Percentiles rank a stretch among this genome's conserved stretches.
Evolutionary conservation across 2,329 filamentous ascomycete genomes (phyloP).

Genomic region (Claviceps sorghi): DNA sequence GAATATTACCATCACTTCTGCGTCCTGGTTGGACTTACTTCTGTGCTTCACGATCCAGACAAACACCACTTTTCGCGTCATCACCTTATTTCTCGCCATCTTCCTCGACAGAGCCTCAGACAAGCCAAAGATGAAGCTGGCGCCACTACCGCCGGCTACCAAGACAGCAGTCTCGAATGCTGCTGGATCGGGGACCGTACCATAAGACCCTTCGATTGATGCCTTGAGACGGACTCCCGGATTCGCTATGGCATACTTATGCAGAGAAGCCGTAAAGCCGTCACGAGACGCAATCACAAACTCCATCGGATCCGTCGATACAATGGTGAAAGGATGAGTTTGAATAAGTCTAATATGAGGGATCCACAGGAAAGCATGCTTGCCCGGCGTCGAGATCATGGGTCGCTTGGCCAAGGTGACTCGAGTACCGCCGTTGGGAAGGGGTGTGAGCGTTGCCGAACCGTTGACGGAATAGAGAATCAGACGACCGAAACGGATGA

Average conservation of each 20-base stretch:
- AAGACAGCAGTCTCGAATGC: slow-evolving; percentile 42
- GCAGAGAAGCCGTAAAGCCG: slow-evolving; percentile 43
- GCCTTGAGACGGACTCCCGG: slow-evolving; percentile 33
- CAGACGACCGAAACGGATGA: slow-evolving; percentile 31
- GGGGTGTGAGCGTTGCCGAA: slow-evolving; percentile 34
- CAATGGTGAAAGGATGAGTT: slow-evolving; percentile 51
- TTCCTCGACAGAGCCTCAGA: slow-evolving; percentile 22
- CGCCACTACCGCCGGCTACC: slow-evolving; percentile 46
- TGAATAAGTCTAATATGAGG: slow-evolving; percentile 41
- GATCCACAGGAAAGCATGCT: slow-evolving; percentile 51
- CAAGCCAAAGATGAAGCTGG: slow-evolving; percentile 36
- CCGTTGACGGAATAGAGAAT: slow-evolving; percentile 33
- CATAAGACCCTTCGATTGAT: slow-evolving; percentile 46
- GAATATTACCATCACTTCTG: too few relatives aligned
- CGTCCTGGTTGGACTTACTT: slow-evolving; percentile 14
- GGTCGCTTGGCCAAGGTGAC: slow-evolving; percentile 38
- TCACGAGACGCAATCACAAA: slow-evolving; percentile 44
- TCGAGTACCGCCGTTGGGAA: slow-evolving; percentile 39
- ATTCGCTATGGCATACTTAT: slow-evolving; percentile 33
- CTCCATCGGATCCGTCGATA: slow-evolving; percentile 35
- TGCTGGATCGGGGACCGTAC: slow-evolving; percentile 36
- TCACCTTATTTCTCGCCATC: slow-evolving; percentile 5
- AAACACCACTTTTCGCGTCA: slow-evolving; percentile 19
- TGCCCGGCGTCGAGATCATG: slow-evolving; percentile 32
- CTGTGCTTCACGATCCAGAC: slow-evolving; percentile 25